Percentiles rank a stretch among this genome's conserved stretches.
Evolutionary conservation across 352 stramenopile species (phyloP).

Genomic region (Pythium folliculosum): DNA sequence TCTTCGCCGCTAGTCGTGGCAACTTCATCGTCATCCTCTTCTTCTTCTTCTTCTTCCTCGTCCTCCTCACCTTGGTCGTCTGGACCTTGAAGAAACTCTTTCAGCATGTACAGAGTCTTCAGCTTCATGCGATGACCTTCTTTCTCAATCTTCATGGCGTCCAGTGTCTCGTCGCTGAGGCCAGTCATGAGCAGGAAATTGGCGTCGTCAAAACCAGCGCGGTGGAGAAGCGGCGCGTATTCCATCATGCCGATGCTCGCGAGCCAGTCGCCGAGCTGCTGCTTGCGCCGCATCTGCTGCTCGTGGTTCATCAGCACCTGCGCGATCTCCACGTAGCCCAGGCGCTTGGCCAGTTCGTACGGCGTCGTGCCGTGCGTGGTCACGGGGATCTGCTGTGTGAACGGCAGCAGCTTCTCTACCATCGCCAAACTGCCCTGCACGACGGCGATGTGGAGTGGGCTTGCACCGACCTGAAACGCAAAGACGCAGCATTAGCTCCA

Average conservation of each 20-base stretch:
- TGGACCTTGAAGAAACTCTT: slow-evolving; percentile 43
- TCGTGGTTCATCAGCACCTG: slow-evolving; percentile 30
- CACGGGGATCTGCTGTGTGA: slow-evolving; percentile 33
- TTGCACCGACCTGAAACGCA: slow-evolving; percentile 43
- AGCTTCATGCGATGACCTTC: slow-evolving; percentile 74
- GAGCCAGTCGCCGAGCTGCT: slow-evolving; percentile 63
- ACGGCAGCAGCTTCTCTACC: slow-evolving; percentile 48
- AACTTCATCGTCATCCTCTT: slow-evolving; percentile 25
- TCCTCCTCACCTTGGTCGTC: slow-evolving; percentile 38
- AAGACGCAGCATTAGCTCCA: not conserved
- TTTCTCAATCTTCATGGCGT: slow-evolving; percentile 67
- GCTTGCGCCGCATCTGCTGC: slow-evolving; percentile 23
- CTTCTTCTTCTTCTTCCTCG: slow-evolving; percentile 26
- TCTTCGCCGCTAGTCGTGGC: slow-evolving; percentile 11
- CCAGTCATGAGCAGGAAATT: slow-evolving; percentile 53
- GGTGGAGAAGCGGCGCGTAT: slow-evolving; percentile 50
- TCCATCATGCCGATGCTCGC: slow-evolving; percentile 70
- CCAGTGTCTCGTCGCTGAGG: slow-evolving; percentile 50
- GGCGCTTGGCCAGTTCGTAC: slow-evolving; percentile 50
- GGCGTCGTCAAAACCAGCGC: slow-evolving; percentile 68
- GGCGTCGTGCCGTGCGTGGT: slow-evolving; percentile 63
- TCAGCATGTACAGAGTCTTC: slow-evolving; percentile 58
- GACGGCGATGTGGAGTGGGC: slow-evolving; percentile 65
- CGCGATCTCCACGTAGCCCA: slow-evolving; percentile 39
- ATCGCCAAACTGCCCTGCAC: slow-evolving; percentile 48